Evolutionary conservation across 2,329 filamentous ascomycete species (phyloP), one percentile per base, ranked within the genome.

Genomic region (Exophiala bonariae): DNA sequence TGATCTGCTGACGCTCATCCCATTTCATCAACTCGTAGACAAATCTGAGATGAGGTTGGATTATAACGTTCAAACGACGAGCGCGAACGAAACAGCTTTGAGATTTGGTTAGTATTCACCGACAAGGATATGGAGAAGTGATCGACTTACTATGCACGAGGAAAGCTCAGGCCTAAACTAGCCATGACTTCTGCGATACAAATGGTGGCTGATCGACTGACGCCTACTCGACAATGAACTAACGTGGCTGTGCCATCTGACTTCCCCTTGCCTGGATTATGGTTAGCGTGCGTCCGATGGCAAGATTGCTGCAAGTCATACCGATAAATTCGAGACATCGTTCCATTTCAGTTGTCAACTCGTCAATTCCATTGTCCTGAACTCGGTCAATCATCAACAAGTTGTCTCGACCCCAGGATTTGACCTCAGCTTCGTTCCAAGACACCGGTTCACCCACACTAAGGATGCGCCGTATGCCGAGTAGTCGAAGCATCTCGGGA

Each of bases 151-250:
- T 99, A 99, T 49, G 93, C 93, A 45, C 88, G 81, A 10, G 93
- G 90, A 60, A 97, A 92, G 1, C 89, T 93, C 56, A 96, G 72
- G 17, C 82, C 77, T 59, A 89, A 69, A 19, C 85, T 77, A 28
- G 85, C 83, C 93, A 99, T 99, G 28, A 97, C 89, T 68, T 97
- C 91, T n/a, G 93, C 93, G 61, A 99, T 99, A 66, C 93, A 97
- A 52, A 99, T 96, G 2, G 92, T 99, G 10, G 93, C 93, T 54
- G 89, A 96, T 41, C 93, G 82, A 41, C 91, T 96, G 44, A 99
- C 93, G 38, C 93, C 93, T 6, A 99, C 93, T 14, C 93, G 86
- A 66, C 93, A 99, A 66, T 99, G 93, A 13, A 99, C 93, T 47
- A 99, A 77, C 0, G 93, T 97, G 18, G 92, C 89, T 3, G 82